Evolutionary conservation across 1,284 basidiomycete genomes (phyloP).

Genomic region (Leccinum griseonigrum): DNA sequence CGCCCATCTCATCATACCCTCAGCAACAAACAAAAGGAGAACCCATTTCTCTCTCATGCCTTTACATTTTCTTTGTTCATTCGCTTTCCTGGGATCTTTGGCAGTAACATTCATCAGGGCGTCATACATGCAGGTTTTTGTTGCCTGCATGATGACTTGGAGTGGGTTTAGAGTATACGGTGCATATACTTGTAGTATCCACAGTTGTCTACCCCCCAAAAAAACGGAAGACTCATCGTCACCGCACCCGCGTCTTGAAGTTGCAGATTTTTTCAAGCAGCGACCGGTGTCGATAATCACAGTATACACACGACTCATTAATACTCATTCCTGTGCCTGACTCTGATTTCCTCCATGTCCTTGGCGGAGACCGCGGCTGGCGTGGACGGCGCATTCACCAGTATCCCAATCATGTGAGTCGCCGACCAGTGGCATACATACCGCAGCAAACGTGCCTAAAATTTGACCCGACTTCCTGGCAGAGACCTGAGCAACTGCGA

Average conservation of each 20-base stretch:
- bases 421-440: neutral
- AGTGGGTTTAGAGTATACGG: neutral
- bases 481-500: slow-evolving; percentile 24
- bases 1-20: neutral
- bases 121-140: slow-evolving; percentile 11
- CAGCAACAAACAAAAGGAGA: neutral
- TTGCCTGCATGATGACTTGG: neutral
- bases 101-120: neutral
- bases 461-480: neutral
- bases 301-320: too few species aligned
- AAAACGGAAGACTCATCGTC: neutral
- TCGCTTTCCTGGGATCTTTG: neutral
- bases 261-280: neutral
- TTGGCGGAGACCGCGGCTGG: neutral
- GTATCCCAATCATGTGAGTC: neutral
- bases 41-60: neutral
- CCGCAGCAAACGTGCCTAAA: neutral
- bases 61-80: slow-evolving; percentile 1
- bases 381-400: neutral
- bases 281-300: neutral
- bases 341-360: neutral
- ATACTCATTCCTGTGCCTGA: neutral
- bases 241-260: neutral
- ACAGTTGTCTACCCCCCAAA: neutral
- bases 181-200: neutral